Base-by-base conservation (phyloP, 768 basidiomycete genomes). In the Mycena amicta region DNA sequence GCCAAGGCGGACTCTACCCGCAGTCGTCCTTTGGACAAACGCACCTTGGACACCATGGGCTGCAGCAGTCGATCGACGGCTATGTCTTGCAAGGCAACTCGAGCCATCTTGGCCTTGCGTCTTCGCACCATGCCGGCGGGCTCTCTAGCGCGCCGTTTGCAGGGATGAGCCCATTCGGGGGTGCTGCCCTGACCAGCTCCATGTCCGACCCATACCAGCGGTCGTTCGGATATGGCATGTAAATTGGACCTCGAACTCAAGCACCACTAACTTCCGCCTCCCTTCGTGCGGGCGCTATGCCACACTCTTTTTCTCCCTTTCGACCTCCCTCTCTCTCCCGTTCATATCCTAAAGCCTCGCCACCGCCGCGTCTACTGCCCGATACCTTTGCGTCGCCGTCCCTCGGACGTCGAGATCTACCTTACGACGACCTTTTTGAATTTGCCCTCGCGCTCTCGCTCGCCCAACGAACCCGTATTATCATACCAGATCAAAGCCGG, bases 151-250 rank as follows among this genome's bases (percentile, higher is more conserved):
- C 81, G 53, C 81, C 85, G 23, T 83, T 81, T 63, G 70, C 75
- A 55, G 75, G 70, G 64, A 67, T 80, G 55, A 76, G 74, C 67
- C 75, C 75, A 37, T 87, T 84, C 68, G 81, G 81, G 67, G 84
- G 81, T 67, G 77, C 79, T 37, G 83, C 80, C 71, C 72, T 86
- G 39, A 79, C 80, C 47, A 74, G 70, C 45, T 76, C 83, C 39
- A 76, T 88, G 67, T 84, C 79, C 67, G 90, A 92, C 73, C 89
- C 88, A 30, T 93, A 93, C 78, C 88, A 89, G 76, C 79, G 84
- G 69, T 77, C 85, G 62, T 93, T 88, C 67, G 87, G 86, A 57
- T 93, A 93, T 67, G 86, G 88, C 69, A 90, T 92, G 89, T 92
- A 82, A 86, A 74, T 52, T 55, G 6, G 29, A 33, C 13, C 50